Conservation (phyloP, 495 filamentous ascomycete genomes). For the Aspergillus incahuasiensis region DNA sequence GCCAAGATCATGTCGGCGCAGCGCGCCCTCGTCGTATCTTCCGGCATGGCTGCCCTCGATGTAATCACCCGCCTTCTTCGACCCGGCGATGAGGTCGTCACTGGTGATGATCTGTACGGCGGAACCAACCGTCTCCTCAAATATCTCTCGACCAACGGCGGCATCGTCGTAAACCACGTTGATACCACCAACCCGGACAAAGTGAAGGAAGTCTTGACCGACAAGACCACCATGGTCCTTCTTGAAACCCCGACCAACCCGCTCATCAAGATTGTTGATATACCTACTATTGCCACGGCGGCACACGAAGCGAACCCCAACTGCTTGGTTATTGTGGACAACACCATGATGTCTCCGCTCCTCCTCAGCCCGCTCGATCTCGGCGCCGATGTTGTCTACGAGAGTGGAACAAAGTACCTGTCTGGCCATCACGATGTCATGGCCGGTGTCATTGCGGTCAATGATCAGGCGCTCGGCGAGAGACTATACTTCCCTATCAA, state of each 20-base stretch:
- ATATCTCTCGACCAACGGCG: conserved; percentile 78
- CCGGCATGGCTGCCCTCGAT: conserved; percentile 95
- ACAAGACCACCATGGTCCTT: conserved; percentile 91
- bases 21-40: conserved; percentile 86
- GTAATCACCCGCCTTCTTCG: conserved; percentile 91
- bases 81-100: conserved; percentile 94
- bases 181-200: conserved; percentile 75
- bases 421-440: conserved; percentile 98
- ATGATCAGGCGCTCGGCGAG: conserved; percentile 73
- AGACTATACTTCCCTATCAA: conserved; percentile 96
- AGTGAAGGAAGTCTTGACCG: conserved; percentile 61
- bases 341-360: conserved; percentile 96
- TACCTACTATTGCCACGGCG: conserved; percentile 66
- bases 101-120: conserved; percentile 94
- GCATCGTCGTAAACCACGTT: conserved; percentile 91
- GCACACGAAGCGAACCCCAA: conserved; percentile 75
- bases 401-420: conserved; percentile 95
- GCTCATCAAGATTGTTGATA: conserved; percentile 95
- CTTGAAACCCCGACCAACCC: conserved; percentile 97
- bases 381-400: conserved; percentile 93
- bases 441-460: conserved; percentile 92
- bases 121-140: conserved; percentile 92
- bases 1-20: conserved; percentile 97
- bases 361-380: conserved; percentile 88
- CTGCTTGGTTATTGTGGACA: conserved; percentile 88